Percentiles rank a stretch among this genome's conserved stretches.
These are phyloP conservation scores for Hypocrella siamensis DNA, from an alignment of 2,329 filamentous ascomycete genomes.

Conservation along the genomic window DNA sequence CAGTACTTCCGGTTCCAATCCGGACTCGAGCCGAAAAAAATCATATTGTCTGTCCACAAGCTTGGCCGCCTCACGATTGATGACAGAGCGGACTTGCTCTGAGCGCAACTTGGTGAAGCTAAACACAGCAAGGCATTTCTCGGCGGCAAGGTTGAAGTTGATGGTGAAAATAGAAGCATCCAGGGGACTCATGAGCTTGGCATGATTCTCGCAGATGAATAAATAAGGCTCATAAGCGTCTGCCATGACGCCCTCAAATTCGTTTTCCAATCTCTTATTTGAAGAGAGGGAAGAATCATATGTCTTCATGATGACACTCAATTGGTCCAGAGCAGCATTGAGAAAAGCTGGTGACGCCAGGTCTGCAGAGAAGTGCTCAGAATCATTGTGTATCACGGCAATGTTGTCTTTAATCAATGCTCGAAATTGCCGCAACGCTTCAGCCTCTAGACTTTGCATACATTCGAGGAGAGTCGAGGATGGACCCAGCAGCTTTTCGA, in stretches of 20 bases:
- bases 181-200: conserved; percentile 41
- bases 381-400: conserved; percentile 55
- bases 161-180: conserved; percentile 53
- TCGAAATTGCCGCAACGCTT: conserved; percentile 70
- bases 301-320: conserved; percentile 67
- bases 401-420: conserved; percentile 68
- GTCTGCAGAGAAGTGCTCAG: conserved; percentile 54
- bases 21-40: conserved; percentile 63
- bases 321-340: conserved; percentile 60
- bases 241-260: conserved; percentile 59
- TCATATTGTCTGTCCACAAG: conserved; percentile 53
- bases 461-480: conserved; percentile 55
- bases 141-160: conserved; percentile 52
- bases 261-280: conserved; percentile 41
- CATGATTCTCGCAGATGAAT: conserved; percentile 54
- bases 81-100: conserved; percentile 36
- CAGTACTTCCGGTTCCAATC: conserved; percentile 47
- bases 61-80: conserved; percentile 37
- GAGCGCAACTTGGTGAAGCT: conserved; percentile 46
- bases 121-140: conserved; percentile 38
- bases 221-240: conserved; percentile 82
- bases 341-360: conserved; percentile 69
- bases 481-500: conserved; percentile 59
- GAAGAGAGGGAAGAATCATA: conserved; percentile 67
- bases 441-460: conserved; percentile 53